These are phyloP conservation scores for Eutrema japonicum DNA, from an alignment of 345 rosid genomes.

Conservation along the genomic window DNA sequence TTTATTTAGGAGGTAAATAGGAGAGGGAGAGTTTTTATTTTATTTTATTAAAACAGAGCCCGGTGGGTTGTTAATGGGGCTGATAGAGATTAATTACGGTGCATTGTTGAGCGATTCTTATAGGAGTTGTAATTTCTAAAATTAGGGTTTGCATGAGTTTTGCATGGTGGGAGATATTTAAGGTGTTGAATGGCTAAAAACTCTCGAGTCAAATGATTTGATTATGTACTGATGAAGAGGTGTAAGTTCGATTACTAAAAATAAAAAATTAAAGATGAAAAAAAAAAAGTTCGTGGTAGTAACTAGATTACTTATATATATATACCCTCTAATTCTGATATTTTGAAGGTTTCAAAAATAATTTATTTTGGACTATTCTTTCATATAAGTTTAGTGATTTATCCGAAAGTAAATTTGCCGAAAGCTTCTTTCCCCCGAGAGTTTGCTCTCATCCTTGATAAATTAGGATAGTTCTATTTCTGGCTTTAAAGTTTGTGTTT, in stretches of 20 bases:
- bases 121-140: constrained; percentile 36
- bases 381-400: neutral
- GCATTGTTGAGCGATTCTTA: constrained; percentile 34
- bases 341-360: neutral
- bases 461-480: too few relatives aligned
- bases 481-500: too few relatives aligned
- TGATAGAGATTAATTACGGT: constrained; percentile 21
- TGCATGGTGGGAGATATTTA: constrained; percentile 34
- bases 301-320: neutral
- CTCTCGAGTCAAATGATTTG: constrained; percentile 15
- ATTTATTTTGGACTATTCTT: neutral
- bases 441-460: neutral
- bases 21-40: constrained; percentile 34
- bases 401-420: neutral
- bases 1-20: constrained; percentile 38
- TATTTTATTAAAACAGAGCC: constrained; percentile 26
- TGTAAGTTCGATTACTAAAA: constrained; percentile 30
- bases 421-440: neutral
- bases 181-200: constrained; percentile 39
- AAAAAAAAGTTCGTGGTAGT: neutral
- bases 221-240: constrained; percentile 26
- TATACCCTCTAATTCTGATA: neutral
- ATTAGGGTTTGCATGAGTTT: constrained; percentile 29
- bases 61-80: constrained; percentile 23
- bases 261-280: neutral